Evolutionary conservation across 2,329 filamentous ascomycete species (phyloP), one percentile per base, ranked within the genome.

Genomic region (Trichoderma koningii): DNA sequence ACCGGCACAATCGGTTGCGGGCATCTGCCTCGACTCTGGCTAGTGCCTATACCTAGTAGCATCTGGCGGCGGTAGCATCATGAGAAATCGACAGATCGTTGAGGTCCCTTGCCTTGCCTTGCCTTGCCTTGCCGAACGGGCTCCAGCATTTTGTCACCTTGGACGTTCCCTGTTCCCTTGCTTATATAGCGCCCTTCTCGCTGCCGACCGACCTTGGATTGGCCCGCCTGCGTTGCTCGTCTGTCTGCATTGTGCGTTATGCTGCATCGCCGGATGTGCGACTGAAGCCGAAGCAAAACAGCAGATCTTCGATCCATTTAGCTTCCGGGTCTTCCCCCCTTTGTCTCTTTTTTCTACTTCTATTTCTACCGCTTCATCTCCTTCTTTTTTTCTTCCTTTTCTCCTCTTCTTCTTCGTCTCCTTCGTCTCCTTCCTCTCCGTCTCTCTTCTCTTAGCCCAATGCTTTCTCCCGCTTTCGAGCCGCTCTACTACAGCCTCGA

Each of bases 1-100:
- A 55, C 52, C 52, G 34, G 52, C 19, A 55, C 34, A 55, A 23
- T 38, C 52, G 52, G 52, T 42, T 55, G 52, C 34, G 34, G 34
- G 52, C 52, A 55, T 55, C 38, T 55, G 52, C 41, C 41, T 44
- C 14, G 28, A 55, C 41, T 41, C 34, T 28, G 12, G 19, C 19
- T 60, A 42, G 55, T 38, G 34, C 34, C 34, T 38, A 38, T 38
- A 38, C 34, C 34, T 14, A 14, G 2, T 34, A 38, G 34, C 12
- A 34, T 34, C 30, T 34, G 30, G 30, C 9, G 30, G 30, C 28
- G 21, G 28, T 30, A 34, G 30, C 7, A 34, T 34, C 30, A 34
- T 34, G 30, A 34, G 30, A 34, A 34, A 34, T 34, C 30, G 30
- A 34, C 30, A 34, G 30, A 34, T 23, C 21, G 21, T 23, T 34